Evolutionary conservation across 1,284 basidiomycete genomes (phyloP).

Genomic region (Tilletia setariae): DNA sequence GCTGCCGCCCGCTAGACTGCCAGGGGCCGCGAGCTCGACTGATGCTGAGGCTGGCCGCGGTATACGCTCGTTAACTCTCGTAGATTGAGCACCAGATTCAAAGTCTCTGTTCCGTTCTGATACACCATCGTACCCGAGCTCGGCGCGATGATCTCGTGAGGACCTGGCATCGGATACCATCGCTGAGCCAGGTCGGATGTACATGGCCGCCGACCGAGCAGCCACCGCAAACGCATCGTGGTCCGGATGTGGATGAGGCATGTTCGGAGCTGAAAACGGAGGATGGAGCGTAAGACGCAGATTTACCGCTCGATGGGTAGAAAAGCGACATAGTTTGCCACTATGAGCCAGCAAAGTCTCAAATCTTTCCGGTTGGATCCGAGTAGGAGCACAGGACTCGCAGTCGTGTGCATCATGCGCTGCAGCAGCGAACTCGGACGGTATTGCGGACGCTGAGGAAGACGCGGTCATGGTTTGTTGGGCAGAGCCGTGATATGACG

Average conservation of each 20-base stretch:
- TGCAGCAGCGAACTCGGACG: neutral
- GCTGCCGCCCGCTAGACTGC: slow-evolving; percentile 35
- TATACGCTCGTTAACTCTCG: too few relatives aligned
- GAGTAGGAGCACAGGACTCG: neutral
- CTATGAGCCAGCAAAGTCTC: slow-evolving; percentile 44
- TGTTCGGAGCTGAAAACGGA: slow-evolving; percentile 42
- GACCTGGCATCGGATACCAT: too few relatives aligned
- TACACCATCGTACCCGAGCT: too few relatives aligned
- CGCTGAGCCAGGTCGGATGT: slow-evolving; percentile 10
- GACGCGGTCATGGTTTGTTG: neutral
- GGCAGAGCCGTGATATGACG: neutral
- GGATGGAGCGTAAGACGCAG: slow-evolving; percentile 45
- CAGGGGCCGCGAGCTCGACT: neutral
- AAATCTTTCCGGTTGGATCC: slow-evolving; percentile 6
- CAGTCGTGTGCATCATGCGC: neutral
- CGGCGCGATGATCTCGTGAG: too few relatives aligned
- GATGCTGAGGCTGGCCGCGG: neutral
- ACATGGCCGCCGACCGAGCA: slow-evolving; percentile 34
- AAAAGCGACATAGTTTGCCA: slow-evolving; percentile 50
- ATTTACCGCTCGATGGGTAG: slow-evolving; percentile 38
- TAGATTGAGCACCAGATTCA: too few relatives aligned
- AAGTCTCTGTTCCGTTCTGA: too few relatives aligned
- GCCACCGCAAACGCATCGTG: slow-evolving; percentile 34
- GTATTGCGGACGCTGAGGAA: neutral
- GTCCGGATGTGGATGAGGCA: slow-evolving; percentile 48